Evolutionary conservation across 1,139 yeast genomes (phyloP), one percentile per base, ranked within the genome.

Genomic region (Pichia sp.): DNA sequence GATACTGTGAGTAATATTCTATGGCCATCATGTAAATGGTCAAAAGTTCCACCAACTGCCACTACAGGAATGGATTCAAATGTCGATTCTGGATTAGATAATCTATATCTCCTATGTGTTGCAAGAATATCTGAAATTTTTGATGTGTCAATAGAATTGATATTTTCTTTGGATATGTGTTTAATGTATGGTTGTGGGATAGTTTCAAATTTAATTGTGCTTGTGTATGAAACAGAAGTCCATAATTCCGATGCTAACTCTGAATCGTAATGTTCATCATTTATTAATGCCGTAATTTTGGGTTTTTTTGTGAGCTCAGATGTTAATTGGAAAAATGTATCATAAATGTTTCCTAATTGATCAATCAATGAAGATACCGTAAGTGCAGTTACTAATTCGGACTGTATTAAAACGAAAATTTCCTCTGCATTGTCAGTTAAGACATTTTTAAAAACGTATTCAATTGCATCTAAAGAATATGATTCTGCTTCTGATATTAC

Each of bases 1-100:
- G 94, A 72, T 51, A 86, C 68, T 0, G 95, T 80, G 8, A 93
- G 66, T 18, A 93, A 65, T 24, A 91, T 80, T 60, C 85, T 87
- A 62, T 93, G 99, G 0, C 98, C 99, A 56, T 84, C 95, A 55
- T 93, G 99, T 29, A 93, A 59, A 62, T 93, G 97, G 58, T 93
- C 99, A 65, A 93, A 93, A 0, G 98, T 93, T 0, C 99, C 99
- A 1, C 98, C 98, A 1, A 89, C 80, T 1, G 94, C 94, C 13
- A 65, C 64, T 2, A 39, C 39, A 3, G 41, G 41, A 5, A 45
- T 26, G 4, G 35, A 31, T 9, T 20, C 15, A 10, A 22, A 36
- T 6, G 30, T 5, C 5, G 43, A 28, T 2, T 36, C 21, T 7
- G 43, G 32, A 21, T 45, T 39, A 7, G 19, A 9, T 5, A 44